Conservation (phyloP, 148 eudicot genomes). For the Talinum fruticosum region DNA sequence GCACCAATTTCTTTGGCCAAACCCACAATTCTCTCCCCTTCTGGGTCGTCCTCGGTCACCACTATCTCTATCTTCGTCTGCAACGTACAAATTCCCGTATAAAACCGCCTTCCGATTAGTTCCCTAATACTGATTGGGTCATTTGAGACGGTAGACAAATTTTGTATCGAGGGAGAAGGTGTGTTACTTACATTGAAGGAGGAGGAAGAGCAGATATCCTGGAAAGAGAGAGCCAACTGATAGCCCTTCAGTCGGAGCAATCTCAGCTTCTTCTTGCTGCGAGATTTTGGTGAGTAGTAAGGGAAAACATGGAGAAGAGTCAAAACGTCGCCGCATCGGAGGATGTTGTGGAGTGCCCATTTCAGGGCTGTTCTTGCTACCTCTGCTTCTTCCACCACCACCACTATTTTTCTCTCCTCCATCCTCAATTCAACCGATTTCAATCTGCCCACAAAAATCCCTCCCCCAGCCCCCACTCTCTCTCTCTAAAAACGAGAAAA, state of each 20-base stretch:
- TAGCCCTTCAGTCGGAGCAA: conserved; percentile 58
- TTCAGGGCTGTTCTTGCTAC: conserved; percentile 67
- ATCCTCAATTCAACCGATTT: conserved; percentile 6
- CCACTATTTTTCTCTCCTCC: conserved; percentile 74
- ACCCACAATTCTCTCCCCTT: conserved; percentile 59
- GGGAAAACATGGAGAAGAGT: conserved; percentile 73
- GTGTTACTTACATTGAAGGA: conserved; percentile 56
- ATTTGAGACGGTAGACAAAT: neutral
- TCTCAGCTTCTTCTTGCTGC: conserved; percentile 55
- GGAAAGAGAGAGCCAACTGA: conserved; percentile 80
- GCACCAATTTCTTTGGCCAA: conserved; percentile 77
- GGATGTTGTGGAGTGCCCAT: conserved; percentile 75
- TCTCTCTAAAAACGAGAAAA: neutral
- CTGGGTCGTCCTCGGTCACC: conserved; percentile 75
- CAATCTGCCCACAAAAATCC: too few relatives aligned
- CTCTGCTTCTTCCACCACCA: conserved; percentile 84
- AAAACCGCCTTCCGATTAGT: neutral
- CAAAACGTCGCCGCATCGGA: conserved; percentile 67
- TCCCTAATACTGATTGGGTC: too few relatives aligned
- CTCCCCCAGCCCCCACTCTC: neutral
- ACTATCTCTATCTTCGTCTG: conserved; percentile 90
- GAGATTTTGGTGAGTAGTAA: conserved; percentile 26
- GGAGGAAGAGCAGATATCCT: conserved; percentile 52
- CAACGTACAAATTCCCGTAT: conserved; percentile 3
- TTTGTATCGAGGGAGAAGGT: neutral